phyloP scores from a whole-genome alignment of 2,329 filamentous ascomycete genomes.

The Emergomyces pasteurianus region DNA sequence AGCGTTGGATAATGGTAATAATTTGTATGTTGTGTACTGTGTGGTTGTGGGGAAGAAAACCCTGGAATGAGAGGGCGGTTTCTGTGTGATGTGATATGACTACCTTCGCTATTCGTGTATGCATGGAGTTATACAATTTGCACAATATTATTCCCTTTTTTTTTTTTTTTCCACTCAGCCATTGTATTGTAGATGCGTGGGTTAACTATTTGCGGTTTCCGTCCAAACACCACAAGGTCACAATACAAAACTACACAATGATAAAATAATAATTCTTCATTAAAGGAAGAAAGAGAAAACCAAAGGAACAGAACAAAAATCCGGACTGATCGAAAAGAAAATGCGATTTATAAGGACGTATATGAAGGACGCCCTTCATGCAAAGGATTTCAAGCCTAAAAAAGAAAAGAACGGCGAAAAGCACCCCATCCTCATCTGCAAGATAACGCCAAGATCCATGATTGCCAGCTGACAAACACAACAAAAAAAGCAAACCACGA shows the following conservation, averaged over 20 bases:
- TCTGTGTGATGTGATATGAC: neutral
- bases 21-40: no score
- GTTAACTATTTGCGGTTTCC: neutral
- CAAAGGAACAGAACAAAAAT: neutral
- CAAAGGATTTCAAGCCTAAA: neutral
- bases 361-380: neutral
- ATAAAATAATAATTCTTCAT: neutral
- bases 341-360: neutral
- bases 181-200: neutral
- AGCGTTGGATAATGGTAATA: neutral
- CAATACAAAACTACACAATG: neutral
- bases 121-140: neutral
- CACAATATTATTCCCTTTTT: neutral
- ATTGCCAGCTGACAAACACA: neutral
- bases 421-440: neutral
- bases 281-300: neutral
- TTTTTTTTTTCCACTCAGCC: neutral
- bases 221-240: neutral
- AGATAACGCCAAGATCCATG: neutral
- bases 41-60: neutral
- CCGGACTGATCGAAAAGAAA: neutral
- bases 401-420: neutral
- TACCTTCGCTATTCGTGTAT: neutral
- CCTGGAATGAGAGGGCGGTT: neutral
- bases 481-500: neutral